A percentile compares a stretch with the other conserved stretches of the same genome.
Evolutionary conservation across 202 grass and related monocot species (phyloP).

Genomic region (Brachypodium distachyon): DNA sequence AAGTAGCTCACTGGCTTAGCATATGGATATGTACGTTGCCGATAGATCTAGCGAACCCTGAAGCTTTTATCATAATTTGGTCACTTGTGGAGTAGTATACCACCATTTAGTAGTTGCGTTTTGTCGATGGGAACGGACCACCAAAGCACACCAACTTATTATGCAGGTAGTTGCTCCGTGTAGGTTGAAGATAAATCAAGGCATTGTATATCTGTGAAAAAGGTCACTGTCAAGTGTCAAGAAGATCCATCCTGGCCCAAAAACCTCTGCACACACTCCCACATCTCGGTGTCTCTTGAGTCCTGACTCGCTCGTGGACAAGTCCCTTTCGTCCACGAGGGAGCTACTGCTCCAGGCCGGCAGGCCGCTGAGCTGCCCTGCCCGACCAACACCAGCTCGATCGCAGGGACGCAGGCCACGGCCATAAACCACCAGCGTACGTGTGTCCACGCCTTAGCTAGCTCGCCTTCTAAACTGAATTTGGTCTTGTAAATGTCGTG

Average conservation of each 20-base stretch:
- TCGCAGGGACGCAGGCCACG: too few relatives aligned
- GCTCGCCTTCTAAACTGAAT: too few relatives aligned
- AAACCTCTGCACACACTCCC: not conserved
- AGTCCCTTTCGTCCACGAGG: not conserved
- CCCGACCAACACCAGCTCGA: not conserved
- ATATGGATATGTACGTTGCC: not conserved
- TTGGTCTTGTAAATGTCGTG: too few relatives aligned
- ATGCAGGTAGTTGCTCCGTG: not conserved
- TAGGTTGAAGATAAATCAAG: too few relatives aligned
- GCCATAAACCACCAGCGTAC: not conserved
- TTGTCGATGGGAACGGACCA: not conserved
- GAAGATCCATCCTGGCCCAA: not conserved
- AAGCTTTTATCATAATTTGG: too few relatives aligned
- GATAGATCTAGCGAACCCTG: not conserved
- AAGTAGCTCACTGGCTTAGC: too few relatives aligned
- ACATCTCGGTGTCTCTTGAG: not conserved
- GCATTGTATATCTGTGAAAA: too few relatives aligned
- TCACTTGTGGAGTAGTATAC: too few relatives aligned
- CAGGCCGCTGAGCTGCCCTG: constrained; percentile 18
- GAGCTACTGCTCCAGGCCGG: too few relatives aligned
- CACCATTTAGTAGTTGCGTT: too few relatives aligned
- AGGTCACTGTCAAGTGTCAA: too few relatives aligned
- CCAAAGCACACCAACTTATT: not conserved
- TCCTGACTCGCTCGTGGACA: not conserved
- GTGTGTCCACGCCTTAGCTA: not conserved